Percentiles rank a stretch among this genome's conserved stretches.
These are phyloP conservation scores for Leptodermis oblonga DNA, from an alignment of 257 asterid genomes.

Conservation along the genomic window DNA sequence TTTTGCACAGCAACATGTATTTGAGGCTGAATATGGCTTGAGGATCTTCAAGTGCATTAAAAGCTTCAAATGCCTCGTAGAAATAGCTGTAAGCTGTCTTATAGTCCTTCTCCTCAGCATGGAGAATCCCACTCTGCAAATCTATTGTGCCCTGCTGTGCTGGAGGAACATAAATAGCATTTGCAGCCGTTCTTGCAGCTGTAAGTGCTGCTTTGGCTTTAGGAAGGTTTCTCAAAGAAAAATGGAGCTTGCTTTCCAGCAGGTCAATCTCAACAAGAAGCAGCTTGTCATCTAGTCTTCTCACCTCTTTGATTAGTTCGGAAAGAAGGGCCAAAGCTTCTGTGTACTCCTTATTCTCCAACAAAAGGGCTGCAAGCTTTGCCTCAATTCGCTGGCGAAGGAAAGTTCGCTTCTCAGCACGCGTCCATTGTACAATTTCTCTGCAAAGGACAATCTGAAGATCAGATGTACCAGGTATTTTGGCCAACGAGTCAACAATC, in stretches of 20 bases:
- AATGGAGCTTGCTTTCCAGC: slow-evolving; percentile 47
- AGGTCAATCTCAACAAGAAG: slow-evolving; percentile 46
- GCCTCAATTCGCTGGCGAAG: slow-evolving; percentile 52
- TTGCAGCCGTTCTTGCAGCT: slow-evolving; percentile 46
- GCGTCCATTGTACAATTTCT: slow-evolving; percentile 47
- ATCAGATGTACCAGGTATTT: slow-evolving; percentile 41
- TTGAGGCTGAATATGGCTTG: slow-evolving; percentile 46
- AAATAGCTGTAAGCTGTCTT: slow-evolving; percentile 44
- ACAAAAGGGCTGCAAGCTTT: slow-evolving; percentile 39
- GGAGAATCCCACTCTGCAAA: slow-evolving; percentile 49
- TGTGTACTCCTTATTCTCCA: slow-evolving; percentile 42
- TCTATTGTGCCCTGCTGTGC: slow-evolving; percentile 45
- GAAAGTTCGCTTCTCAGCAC: slow-evolving; percentile 40
- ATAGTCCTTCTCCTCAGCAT: slow-evolving; percentile 46
- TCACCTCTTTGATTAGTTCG: slow-evolving; percentile 40
- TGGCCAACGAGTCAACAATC: slow-evolving; percentile 38
- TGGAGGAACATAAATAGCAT: slow-evolving; percentile 47
- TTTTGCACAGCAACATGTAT: slow-evolving; percentile 46
- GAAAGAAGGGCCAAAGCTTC: slow-evolving; percentile 44
- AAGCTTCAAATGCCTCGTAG: slow-evolving; percentile 44
- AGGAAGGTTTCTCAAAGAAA: slow-evolving; percentile 40
- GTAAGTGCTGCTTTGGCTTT: slow-evolving; percentile 47
- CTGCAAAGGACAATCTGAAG: slow-evolving; percentile 44
- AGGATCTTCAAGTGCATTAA: slow-evolving; percentile 43
- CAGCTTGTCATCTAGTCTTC: slow-evolving; percentile 44